Base-by-base conservation (phyloP, 2,329 filamentous ascomycete species). In the Neodidymelliopsis sp. region DNA sequence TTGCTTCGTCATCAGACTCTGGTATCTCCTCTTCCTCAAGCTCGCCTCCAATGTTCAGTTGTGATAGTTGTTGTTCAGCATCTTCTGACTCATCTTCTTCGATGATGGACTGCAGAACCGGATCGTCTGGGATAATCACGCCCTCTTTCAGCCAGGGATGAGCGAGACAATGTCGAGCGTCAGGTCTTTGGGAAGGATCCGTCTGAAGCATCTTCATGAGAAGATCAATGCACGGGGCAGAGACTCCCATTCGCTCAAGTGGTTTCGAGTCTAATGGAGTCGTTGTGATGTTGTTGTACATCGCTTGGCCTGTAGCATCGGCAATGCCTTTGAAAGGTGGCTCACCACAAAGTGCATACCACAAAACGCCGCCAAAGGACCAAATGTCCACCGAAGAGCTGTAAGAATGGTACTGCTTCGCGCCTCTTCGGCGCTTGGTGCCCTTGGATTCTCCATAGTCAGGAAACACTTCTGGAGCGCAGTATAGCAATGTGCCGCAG, bases 401-500 rank as follows among this genome's bases (percentile, higher is more conserved):
- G 71, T 99, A 99, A 16, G 90, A 86, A 64, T 74, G 77, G 74
- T 66, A 80, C 12, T 66, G 65, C 25, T 67, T 68, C 29, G 77
- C 76, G 27, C 77, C 67, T 28, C 86, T 84, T 16, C 85, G 81
- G 62, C 84, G 81, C 59, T 85, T 87, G 48, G 82, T 82, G n/a
- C 85, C 62, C 77, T 76, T 81, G 27, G 85, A 79, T 51, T 86
- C 81, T n/a, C 83, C 85, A 60, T 89, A 86, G 62, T 95, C 88
- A 38, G 89, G 91, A 66, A 97, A 99, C 2, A 99, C 93, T 67
- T 99, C 94, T 0, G 94, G 94, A 0, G 94, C 94, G 70, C 94
- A 97, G 74, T 97, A 99, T 3, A 99, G 78, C 20, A 99, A 77
- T 0, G 94, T 99, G 23, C 95, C 94, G 68, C 94, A 99, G 66